phyloP scores from a whole-genome alignment of 2,329 filamentous ascomycete species.

The Zymoseptoria passerinii region DNA sequence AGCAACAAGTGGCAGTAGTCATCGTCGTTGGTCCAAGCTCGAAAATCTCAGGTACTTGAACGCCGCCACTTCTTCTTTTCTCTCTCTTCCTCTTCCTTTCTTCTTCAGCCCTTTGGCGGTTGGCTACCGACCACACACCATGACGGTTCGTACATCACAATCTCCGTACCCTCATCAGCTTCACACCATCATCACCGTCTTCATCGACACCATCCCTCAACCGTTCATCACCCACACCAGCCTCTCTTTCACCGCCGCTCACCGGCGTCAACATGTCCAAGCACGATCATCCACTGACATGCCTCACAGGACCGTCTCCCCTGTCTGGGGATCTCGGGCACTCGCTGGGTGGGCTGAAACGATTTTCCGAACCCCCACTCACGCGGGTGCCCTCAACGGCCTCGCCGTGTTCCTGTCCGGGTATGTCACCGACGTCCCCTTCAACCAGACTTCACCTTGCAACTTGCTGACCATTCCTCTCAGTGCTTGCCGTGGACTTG shows the following conservation, averaged over 20 bases:
- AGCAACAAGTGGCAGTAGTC: not conserved
- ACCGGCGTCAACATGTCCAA: not conserved
- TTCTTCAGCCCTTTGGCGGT: not conserved
- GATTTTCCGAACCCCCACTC: slow-evolving; percentile 54
- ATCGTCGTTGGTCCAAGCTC: not conserved
- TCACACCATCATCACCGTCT: not conserved
- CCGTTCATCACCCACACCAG: not conserved
- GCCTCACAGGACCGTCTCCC: not conserved
- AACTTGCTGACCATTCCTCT: slow-evolving; percentile 21
- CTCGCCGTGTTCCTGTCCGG: slow-evolving; percentile 62
- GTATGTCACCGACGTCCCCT: slow-evolving; percentile 35
- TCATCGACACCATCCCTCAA: not conserved
- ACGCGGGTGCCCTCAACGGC: slow-evolving; percentile 60
- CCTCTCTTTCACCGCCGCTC: not conserved
- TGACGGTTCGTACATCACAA: not conserved
- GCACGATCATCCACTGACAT: not conserved
- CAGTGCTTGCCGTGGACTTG: slow-evolving; percentile 66
- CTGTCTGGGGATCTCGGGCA: not conserved
- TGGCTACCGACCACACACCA: not conserved
- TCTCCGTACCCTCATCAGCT: not conserved
- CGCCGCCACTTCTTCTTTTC: not conserved
- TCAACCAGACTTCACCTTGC: slow-evolving; percentile 13
- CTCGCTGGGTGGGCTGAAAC: not conserved
- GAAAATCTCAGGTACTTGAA: not conserved
- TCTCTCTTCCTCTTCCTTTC: not conserved